Conservation (phyloP, 2,329 filamentous ascomycete genomes). For the Hypomyces rosellus region DNA sequence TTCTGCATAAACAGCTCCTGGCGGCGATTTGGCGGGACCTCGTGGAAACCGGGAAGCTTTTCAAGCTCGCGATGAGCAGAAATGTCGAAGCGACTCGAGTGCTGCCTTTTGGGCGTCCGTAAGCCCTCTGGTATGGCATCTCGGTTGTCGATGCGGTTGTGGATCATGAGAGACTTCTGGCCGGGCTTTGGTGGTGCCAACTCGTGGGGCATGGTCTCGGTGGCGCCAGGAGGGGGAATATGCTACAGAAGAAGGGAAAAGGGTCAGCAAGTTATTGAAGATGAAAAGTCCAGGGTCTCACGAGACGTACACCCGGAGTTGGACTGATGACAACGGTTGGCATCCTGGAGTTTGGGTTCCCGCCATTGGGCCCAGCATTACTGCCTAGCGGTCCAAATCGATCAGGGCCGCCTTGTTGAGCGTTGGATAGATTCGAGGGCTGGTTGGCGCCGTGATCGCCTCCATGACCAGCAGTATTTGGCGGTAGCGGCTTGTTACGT, state of each 20-base stretch:
- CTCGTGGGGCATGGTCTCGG: conserved; percentile 97
- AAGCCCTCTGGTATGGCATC: conserved; percentile 88
- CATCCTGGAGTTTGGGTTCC: conserved; percentile 35
- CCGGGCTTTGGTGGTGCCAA: conserved; percentile 89
- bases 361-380: conserved; percentile 31
- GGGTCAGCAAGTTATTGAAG: background rate
- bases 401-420: conserved; percentile 34
- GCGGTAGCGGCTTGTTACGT: conserved; percentile 72
- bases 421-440: conserved; percentile 31
- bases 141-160: conserved; percentile 82
- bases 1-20: conserved; percentile 99
- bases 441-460: conserved; percentile 39
- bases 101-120: conserved; percentile 90
- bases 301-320: conserved; percentile 70
- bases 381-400: conserved; percentile 34
- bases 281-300: background rate
- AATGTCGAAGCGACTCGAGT: conserved; percentile 96
- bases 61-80: conserved; percentile 94
- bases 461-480: conserved; percentile 41
- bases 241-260: conserved; percentile 48
- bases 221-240: conserved; percentile 82
- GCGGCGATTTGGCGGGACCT: conserved; percentile 88
- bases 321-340: conserved; percentile 92
- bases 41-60: conserved; percentile 95
- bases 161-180: conserved; percentile 80